A percentile compares a stretch with the other conserved stretches of the same genome.
Evolutionary conservation across 1,284 basidiomycete species (phyloP).

Genomic region (Phellopilus nigrolimitatus): DNA sequence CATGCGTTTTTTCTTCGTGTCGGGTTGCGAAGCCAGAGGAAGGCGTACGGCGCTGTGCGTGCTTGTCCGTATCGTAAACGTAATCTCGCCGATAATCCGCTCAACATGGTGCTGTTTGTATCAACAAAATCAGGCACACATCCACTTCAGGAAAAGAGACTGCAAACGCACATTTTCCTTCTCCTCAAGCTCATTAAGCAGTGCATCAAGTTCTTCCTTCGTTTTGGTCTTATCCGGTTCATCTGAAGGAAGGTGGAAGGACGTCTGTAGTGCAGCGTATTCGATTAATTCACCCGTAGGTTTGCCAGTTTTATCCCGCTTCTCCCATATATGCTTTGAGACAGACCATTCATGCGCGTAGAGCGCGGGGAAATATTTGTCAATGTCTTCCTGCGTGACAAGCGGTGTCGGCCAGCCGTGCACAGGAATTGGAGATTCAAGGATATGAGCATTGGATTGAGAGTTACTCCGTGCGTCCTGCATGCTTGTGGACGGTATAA

Average conservation of each 20-base stretch:
- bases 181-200: slow-evolving; percentile 22
- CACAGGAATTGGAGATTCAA: not conserved
- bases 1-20: slow-evolving; percentile 22
- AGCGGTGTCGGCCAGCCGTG: slow-evolving; percentile 24
- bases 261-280: too few relatives aligned
- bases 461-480: too few relatives aligned
- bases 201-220: not conserved
- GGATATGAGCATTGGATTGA: too few relatives aligned
- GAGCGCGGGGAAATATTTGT: slow-evolving; percentile 30
- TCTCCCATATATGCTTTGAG: not conserved
- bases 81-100: too few relatives aligned
- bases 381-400: slow-evolving; percentile 30
- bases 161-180: slow-evolving; percentile 16
- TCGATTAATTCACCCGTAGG: too few relatives aligned
- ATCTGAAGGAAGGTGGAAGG: too few relatives aligned
- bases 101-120: slow-evolving; percentile 10
- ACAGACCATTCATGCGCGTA: slow-evolving; percentile 33
- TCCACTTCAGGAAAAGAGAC: not conserved
- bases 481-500: too few relatives aligned
- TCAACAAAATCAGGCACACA: too few relatives aligned
- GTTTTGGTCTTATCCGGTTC: too few relatives aligned
- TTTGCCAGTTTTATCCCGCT: too few relatives aligned
- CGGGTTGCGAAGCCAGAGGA: too few relatives aligned
- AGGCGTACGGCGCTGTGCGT: slow-evolving; percentile 34
- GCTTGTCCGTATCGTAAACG: slow-evolving; percentile 24